Conservation (phyloP, 148 eudicot genomes). For the Limonium bicolor region DNA sequence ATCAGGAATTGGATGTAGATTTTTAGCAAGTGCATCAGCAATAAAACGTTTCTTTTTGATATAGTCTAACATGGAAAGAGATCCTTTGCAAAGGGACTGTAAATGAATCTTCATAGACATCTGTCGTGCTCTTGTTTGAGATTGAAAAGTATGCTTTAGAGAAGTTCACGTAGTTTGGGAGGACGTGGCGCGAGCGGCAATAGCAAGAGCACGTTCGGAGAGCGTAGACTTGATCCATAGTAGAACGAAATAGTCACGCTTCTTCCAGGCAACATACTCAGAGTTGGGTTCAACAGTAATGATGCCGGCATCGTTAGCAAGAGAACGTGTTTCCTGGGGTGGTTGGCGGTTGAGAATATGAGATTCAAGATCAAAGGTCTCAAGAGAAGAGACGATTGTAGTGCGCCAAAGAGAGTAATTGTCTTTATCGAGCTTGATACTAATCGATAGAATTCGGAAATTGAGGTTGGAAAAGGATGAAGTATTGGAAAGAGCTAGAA, state of each 20-base stretch:
- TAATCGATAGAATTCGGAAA: not conserved
- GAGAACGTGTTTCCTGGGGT: not conserved
- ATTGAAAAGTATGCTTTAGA: not conserved
- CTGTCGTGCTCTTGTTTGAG: not conserved
- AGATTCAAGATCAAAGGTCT: constrained; percentile 1
- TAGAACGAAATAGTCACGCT: not conserved
- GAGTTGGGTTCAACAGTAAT: not conserved
- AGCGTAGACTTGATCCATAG: constrained; percentile 1
- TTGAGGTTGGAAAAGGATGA: not conserved
- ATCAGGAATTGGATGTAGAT: not conserved
- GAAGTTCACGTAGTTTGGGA: not conserved
- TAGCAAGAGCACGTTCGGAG: not conserved
- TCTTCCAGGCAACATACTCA: not conserved
- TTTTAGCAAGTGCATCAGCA: not conserved
- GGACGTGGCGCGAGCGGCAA: not conserved
- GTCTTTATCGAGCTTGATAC: not conserved
- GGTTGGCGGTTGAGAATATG: not conserved
- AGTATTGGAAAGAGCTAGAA: too few species aligned
- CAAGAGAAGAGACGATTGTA: not conserved
- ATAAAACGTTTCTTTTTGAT: not conserved
- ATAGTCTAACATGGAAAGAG: not conserved
- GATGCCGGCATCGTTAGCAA: not conserved
- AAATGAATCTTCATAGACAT: not conserved
- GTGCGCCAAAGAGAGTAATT: not conserved
- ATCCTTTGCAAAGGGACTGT: not conserved